These are phyloP conservation scores for Epichloe sylvatica DNA, from an alignment of 2,329 filamentous ascomycete species.

Conservation along the genomic window DNA sequence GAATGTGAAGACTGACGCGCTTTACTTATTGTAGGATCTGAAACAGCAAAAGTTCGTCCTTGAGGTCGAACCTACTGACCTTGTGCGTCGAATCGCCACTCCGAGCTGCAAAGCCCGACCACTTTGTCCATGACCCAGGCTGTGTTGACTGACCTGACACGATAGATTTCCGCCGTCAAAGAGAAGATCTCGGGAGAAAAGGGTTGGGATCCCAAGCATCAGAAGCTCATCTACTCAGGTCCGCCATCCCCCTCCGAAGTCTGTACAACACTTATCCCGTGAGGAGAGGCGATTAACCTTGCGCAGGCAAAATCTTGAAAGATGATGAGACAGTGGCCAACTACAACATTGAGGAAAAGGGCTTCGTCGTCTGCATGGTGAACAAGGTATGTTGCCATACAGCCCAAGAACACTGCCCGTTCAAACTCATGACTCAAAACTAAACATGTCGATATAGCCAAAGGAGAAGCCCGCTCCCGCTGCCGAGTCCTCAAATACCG, in stretches of 20 bases:
- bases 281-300: slow-evolving; percentile 10
- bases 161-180: slow-evolving; percentile 77
- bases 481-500: slow-evolving; percentile 44
- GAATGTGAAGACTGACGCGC: neutral
- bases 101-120: slow-evolving; percentile 9
- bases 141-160: slow-evolving; percentile 4
- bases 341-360: slow-evolving; percentile 98
- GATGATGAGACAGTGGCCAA: slow-evolving; percentile 94
- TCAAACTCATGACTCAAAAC: neutral
- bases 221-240: slow-evolving; percentile 99
- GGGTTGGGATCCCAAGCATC: slow-evolving; percentile 77
- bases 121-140: slow-evolving; percentile 5
- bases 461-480: slow-evolving; percentile 49
- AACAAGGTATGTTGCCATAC: slow-evolving; percentile 56
- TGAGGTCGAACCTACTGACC: slow-evolving; percentile 84
- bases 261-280: slow-evolving; percentile 1
- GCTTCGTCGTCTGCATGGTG: slow-evolving; percentile 97
- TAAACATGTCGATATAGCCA: slow-evolving; percentile 18
- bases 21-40: slow-evolving; percentile 52
- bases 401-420: neutral
- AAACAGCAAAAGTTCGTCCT: slow-evolving; percentile 98
- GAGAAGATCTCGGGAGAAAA: slow-evolving; percentile 84
- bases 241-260: slow-evolving; percentile 17
- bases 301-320: slow-evolving; percentile 85
- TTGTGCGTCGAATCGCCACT: slow-evolving; percentile 46